A percentile compares a stretch with the other conserved stretches of the same genome.
Evolutionary conservation across 306 rosid genomes (phyloP).

Genomic region (Oemleria cerasiformis): DNA sequence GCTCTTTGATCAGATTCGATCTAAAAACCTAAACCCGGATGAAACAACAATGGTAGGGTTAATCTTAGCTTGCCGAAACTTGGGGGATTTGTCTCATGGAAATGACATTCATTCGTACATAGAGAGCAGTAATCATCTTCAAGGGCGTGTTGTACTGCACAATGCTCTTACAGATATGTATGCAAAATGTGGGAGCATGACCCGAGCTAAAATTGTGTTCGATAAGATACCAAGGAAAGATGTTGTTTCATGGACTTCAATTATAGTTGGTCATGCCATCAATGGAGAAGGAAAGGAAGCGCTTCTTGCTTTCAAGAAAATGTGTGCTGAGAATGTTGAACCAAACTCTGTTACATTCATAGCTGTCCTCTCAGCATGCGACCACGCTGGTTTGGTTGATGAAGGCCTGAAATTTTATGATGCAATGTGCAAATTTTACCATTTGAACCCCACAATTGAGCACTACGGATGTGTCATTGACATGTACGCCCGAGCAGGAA

Average conservation of each 20-base stretch:
- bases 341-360: conserved; percentile 26
- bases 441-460: conserved; percentile 16
- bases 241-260: conserved; percentile 26
- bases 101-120: conserved; percentile 20
- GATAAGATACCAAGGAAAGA: conserved; percentile 23
- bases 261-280: conserved; percentile 25
- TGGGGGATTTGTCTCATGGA: conserved; percentile 11
- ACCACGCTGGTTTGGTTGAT: conserved; percentile 22
- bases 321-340: conserved; percentile 22
- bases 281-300: conserved; percentile 24
- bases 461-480: conserved; percentile 25
- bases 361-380: conserved; percentile 18
- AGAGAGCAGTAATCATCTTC: conserved; percentile 13
- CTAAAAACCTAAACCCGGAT: conserved; percentile 20
- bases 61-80: conserved; percentile 29
- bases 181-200: conserved; percentile 25
- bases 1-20: conserved; percentile 15
- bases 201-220: conserved; percentile 16
- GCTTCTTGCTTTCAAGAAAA: conserved; percentile 11
- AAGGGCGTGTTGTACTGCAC: conserved; percentile 6
- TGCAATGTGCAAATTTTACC: conserved; percentile 10
- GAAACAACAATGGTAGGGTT: conserved; percentile 28
- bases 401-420: conserved; percentile 18
- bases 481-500: conserved; percentile 23
- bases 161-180: conserved; percentile 29